Evolutionary conservation across 257 asterid genomes (phyloP), one percentile per base, ranked within the genome.

Genomic region (Marsdenia floribunda): DNA sequence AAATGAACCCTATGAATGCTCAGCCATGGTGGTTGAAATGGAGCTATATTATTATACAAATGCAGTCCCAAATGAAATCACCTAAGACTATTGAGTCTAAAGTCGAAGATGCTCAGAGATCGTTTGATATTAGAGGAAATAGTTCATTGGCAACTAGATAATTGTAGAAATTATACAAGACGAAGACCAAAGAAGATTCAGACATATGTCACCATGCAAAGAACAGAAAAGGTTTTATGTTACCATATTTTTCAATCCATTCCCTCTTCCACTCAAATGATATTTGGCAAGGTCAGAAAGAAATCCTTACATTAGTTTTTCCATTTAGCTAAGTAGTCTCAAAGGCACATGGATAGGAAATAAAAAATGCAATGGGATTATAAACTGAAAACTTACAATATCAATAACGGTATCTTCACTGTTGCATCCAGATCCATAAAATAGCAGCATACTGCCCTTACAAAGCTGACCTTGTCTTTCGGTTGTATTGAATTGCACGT

Each of bases 361-460:
- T 3, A 19, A 4, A 66, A 21, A 64, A 15, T 65, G 53, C 64
- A 52, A 24, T 59, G 53, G 33, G n/a, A 59, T 66, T 19, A 29
- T 15, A 37, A 75, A 80, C 16, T 65, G 8, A 22, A 67, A 38
- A 86, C 98, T 90, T 89, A 94, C 98, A 88, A 89, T 71, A 87
- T 77, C 85, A 92, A 74, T 76, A 94, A 75, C 54, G 93, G 95
- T 74, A 92, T 83, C 83, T 85, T 89, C 75, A 94, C 80, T 33
- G 96, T 79, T 76, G 91, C 88, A 83, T 89, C 87, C 87, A 94
- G 83, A 73, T 87, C 80, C 83, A 86, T 53, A 73, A 92, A 86
- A 83, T 70, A 87, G 82, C 85, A 74, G 91, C 91, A 82, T 73
- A 86, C 84, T 3, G 86, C 83, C 80, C 86, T 88, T 68, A 80